Base-by-base conservation (phyloP, 2,329 filamentous ascomycete genomes). In the Aspergillus phoenicis region DNA sequence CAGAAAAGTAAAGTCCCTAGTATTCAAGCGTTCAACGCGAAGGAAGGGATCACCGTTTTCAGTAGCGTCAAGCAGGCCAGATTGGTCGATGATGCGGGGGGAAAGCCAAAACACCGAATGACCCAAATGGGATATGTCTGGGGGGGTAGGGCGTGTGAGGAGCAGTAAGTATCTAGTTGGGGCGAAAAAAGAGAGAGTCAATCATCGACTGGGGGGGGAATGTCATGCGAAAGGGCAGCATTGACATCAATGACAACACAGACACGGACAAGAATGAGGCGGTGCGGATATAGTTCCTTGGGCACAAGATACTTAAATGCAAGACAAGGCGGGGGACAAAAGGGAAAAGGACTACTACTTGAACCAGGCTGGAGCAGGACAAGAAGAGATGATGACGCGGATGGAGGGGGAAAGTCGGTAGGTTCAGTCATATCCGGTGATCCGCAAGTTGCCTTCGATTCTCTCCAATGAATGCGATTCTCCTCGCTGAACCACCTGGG, bases 211-310 rank as follows among this genome's bases (percentile, higher is more conserved):
- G 28, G 13, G 58, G 28, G 28, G 28, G 28, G n/a, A n/a, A 47
- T 20, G 22, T 36, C 28, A 48, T 60, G 33, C 24, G 39, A 26
- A 58, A n/a, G 30, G 28, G 52, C 52, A 47, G 28, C 28, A 54
- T 51, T 28, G 43, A 43, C 47, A 53, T 36, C 43, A 39, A 52
- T 61, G 54, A 60, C 52, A 53, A 52, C 52, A 61, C 55, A 45
- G 57, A 64, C 57, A 62, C 59, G 54, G 33, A 49, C 59, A 60
- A 60, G 55, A 62, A 59, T 66, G 61, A 66, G 64, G 64, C 63
- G 59, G 64, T 66, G 62, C 63, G 63, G 61, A 54, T 59, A 59
- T 41, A 57, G 48, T 51, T 60, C 49, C 51, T 60, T 59, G 62
- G 60, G 61, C 58, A 59, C 60, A 48, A 36, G 60, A 57, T 48